Conservation (phyloP, 73 alveolate genomes). For the Paramecium sexaurelia region DNA sequence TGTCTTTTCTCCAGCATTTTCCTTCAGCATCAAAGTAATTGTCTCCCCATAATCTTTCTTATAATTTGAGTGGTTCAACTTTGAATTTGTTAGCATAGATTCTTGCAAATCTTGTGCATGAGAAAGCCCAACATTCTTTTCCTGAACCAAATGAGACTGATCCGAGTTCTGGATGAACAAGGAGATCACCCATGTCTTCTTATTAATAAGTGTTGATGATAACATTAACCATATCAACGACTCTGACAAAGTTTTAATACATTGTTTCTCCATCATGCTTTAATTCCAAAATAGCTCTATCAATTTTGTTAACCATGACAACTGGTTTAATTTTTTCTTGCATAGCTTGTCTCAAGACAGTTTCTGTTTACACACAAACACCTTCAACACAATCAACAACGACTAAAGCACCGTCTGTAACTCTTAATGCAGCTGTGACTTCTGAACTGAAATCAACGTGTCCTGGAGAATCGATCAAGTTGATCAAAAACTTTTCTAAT, state of each 20-base stretch:
- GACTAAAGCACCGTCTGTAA: conserved; percentile 99
- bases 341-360: conserved; percentile 97
- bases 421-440: conserved; percentile 98
- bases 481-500: conserved; percentile 83
- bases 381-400: conserved; percentile 99
- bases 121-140: conserved; percentile 97
- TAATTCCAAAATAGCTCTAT: conserved; percentile 89
- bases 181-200: conserved; percentile 86
- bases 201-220: conserved; percentile 92
- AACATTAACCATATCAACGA: conserved; percentile 97
- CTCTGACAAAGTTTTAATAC: conserved; percentile 90
- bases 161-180: conserved; percentile 88
- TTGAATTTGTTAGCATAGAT: conserved; percentile 90
- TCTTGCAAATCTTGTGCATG: conserved; percentile 95
- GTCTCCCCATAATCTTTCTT: conserved; percentile 99
- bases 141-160: conserved; percentile 98
- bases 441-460: conserved; percentile 99
- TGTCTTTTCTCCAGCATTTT: conserved; percentile 95
- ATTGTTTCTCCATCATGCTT: conserved; percentile 93
- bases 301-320: conserved; percentile 97
- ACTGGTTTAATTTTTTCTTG: conserved; percentile 98
- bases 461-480: conserved; percentile 99
- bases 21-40: conserved; percentile 96
- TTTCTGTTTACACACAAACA: conserved; percentile 98
- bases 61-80: conserved; percentile 91